Conservation (phyloP, 768 basidiomycete genomes). For the Cystofilobasidium capitatum region DNA sequence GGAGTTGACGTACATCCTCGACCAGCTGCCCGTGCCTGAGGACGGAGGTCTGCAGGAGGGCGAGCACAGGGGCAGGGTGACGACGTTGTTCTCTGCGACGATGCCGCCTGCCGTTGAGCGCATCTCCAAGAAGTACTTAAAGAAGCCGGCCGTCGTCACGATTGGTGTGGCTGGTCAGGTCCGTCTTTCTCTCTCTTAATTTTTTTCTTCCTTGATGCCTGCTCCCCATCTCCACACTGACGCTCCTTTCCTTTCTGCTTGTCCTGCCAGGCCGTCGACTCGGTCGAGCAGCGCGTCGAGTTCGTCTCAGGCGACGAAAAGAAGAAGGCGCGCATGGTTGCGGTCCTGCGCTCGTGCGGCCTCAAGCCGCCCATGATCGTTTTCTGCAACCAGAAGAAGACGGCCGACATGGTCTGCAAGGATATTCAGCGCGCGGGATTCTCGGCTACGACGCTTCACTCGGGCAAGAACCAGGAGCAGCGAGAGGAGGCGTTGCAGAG, state of each 20-base stretch:
- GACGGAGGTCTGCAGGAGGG: background rate
- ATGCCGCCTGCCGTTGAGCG: slow-evolving; percentile 46
- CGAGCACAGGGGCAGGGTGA: slow-evolving; percentile 59
- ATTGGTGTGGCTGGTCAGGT: slow-evolving; percentile 90
- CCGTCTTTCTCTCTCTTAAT: background rate
- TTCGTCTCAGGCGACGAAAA: slow-evolving; percentile 88
- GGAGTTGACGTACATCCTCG: slow-evolving; percentile 87
- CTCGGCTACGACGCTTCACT: slow-evolving; percentile 84
- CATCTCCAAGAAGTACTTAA: slow-evolving; percentile 84
- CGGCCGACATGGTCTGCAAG: slow-evolving; percentile 94
- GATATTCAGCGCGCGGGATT: slow-evolving; percentile 84
- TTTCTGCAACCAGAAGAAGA: slow-evolving; percentile 99
- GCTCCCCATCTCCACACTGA: background rate
- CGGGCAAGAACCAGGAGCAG: slow-evolving; percentile 95
- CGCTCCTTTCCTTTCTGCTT: background rate
- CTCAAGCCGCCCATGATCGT: slow-evolving; percentile 89
- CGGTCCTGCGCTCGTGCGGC: slow-evolving; percentile 79
- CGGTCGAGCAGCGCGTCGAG: slow-evolving; percentile 92
- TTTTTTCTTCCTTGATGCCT: background rate
- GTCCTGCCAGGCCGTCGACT: slow-evolving; percentile 63
- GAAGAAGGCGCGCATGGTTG: slow-evolving; percentile 86
- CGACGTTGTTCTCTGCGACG: slow-evolving; percentile 74
- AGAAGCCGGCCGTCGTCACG: slow-evolving; percentile 85
- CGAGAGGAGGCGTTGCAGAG: slow-evolving; percentile 84
- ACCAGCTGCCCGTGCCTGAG: slow-evolving; percentile 75